Conservation (phyloP, 768 basidiomycete genomes). For the Tricholoma sp. region DNA sequence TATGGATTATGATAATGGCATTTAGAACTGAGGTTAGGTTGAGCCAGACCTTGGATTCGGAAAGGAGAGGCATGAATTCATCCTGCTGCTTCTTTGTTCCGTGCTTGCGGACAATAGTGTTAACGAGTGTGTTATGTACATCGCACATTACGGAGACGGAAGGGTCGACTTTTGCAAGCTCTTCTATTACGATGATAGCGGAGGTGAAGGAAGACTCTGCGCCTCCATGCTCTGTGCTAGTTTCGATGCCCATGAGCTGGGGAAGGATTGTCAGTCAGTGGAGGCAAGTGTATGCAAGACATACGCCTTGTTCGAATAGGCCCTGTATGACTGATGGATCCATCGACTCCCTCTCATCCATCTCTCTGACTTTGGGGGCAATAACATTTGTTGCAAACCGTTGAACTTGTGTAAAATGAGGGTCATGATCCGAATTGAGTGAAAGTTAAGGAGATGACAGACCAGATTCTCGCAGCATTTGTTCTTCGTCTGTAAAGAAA, state of each 20-base stretch:
- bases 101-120: conserved; percentile 87
- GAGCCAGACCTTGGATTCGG: conserved; percentile 62
- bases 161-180: conserved; percentile 94
- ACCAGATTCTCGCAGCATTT: conserved; percentile 92
- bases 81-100: conserved; percentile 81
- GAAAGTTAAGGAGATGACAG: conserved; percentile 15
- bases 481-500: conserved; percentile 89
- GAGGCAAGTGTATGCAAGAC: conserved; percentile 20
- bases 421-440: background rate
- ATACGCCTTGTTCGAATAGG: conserved; percentile 91
- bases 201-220: conserved; percentile 90
- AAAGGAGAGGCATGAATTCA: conserved; percentile 82
- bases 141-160: conserved; percentile 96
- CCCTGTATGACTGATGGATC: conserved; percentile 82
- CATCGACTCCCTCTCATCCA: conserved; percentile 98
- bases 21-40: background rate
- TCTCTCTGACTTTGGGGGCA: conserved; percentile 87
- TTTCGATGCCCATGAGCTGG: conserved; percentile 98
- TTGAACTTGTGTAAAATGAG: conserved; percentile 46
- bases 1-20: conserved; percentile 24
- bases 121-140: conserved; percentile 98
- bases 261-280: conserved; percentile 2
- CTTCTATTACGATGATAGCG: conserved; percentile 95
- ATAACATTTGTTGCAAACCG: conserved; percentile 90
- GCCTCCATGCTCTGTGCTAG: conserved; percentile 75